These are phyloP conservation scores for Coriaria nepalensis DNA, from an alignment of 306 rosid species.

Conservation along the genomic window DNA sequence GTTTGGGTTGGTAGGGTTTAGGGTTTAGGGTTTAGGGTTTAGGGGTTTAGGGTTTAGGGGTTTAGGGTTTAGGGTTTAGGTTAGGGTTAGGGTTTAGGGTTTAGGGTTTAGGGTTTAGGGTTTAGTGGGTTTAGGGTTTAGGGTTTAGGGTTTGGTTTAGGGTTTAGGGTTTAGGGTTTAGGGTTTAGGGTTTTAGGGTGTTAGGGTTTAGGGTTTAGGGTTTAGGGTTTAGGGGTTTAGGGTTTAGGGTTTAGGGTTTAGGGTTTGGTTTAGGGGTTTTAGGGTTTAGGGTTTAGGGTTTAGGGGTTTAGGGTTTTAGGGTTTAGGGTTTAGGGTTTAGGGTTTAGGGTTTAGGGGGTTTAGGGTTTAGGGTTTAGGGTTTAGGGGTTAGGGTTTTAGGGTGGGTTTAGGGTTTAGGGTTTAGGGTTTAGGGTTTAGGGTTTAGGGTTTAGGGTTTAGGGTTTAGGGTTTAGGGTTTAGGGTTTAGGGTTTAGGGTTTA, in stretches of 20 bases:
- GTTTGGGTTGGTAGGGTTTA: no score
- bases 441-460: not conserved
- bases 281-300: constrained; percentile 7
- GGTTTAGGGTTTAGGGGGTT: constrained; percentile 4
- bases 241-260: not conserved
- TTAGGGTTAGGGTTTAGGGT: no score
- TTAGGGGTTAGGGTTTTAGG: no score
- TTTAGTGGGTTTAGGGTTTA: constrained; percentile 12
- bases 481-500: constrained; percentile 3
- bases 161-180: constrained; percentile 16
- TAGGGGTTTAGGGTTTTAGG: not conserved
- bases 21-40: not conserved
- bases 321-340: not conserved
- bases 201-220: constrained; percentile 6
- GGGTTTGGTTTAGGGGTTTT: not conserved
- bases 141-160: constrained; percentile 15
- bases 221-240: constrained; percentile 1
- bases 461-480: constrained; percentile 8
- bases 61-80: constrained; percentile 16
- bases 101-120: constrained; percentile 11
- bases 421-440: constrained; percentile 6
- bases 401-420: not conserved
- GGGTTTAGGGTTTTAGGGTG: constrained; percentile 13
- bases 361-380: constrained; percentile 4
- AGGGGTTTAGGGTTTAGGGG: constrained; percentile 5